phyloP scores from a whole-genome alignment of 306 rosid genomes.

The Urtica urens region DNA sequence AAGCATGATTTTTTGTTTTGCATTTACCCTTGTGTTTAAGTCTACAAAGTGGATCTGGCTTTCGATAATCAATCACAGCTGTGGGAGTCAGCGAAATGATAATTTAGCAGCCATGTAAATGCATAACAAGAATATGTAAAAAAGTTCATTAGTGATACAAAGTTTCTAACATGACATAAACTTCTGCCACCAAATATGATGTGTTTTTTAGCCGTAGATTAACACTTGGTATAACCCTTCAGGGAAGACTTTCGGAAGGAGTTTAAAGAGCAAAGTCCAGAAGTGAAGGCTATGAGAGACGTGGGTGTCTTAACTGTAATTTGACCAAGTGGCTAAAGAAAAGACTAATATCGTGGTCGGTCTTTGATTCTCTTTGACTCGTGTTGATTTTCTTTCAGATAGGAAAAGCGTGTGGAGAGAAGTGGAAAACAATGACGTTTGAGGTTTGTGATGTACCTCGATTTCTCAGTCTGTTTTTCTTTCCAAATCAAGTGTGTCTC shows the following conservation, averaged over 20 bases:
- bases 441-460: slow-evolving; percentile 46
- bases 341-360: not conserved
- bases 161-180: no score
- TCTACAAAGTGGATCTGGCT: no score
- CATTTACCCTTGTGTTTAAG: no score
- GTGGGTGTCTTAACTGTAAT: slow-evolving; percentile 30
- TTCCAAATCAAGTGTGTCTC: not conserved
- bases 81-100: no score
- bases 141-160: no score
- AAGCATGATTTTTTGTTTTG: no score
- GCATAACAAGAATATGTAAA: no score
- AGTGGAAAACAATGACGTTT: slow-evolving; percentile 91
- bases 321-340: no score
- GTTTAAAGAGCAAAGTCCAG: slow-evolving; percentile 75
- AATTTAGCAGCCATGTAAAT: no score
- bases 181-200: no score
- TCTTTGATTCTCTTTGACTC: not conserved
- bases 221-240: slow-evolving; percentile 23
- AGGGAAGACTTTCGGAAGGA: slow-evolving; percentile 95
- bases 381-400: slow-evolving; percentile 36
- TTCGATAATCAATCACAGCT: no score
- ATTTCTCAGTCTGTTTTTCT: not conserved
- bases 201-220: no score
- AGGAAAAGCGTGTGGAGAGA: slow-evolving; percentile 94
- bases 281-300: slow-evolving; percentile 75